Evolutionary conservation across 2,329 filamentous ascomycete genomes (phyloP).

Genomic region (Acrocalymma vagum): DNA sequence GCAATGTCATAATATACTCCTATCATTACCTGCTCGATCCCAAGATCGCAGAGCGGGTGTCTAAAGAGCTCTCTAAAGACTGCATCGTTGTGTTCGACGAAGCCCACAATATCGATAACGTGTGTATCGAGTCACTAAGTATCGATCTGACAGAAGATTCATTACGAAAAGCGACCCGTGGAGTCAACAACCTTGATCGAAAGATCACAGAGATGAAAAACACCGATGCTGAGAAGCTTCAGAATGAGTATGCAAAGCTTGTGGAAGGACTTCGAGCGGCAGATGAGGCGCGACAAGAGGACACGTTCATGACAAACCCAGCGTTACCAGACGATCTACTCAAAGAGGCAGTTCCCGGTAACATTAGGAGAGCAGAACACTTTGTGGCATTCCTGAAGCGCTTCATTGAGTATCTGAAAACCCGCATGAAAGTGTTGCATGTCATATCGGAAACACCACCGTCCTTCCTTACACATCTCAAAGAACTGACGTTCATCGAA

Average conservation of each 20-base stretch:
- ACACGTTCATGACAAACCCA: constrained; percentile 97
- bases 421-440: constrained; percentile 96
- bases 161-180: constrained; percentile 85
- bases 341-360: constrained; percentile 94
- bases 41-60: constrained; percentile 95
- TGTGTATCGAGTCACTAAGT: constrained; percentile 96
- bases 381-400: constrained; percentile 94
- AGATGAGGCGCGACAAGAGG: constrained; percentile 89
- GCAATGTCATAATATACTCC: constrained; percentile 99
- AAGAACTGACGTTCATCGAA: constrained; percentile 97
- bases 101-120: constrained; percentile 99
- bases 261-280: constrained; percentile 90
- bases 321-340: constrained; percentile 91
- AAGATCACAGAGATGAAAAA: constrained; percentile 95
- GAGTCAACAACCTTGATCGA: constrained; percentile 87
- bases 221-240: constrained; percentile 92
- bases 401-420: constrained; percentile 98
- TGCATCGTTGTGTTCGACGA: constrained; percentile 99
- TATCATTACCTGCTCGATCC: constrained; percentile 98
- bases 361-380: constrained; percentile 94
- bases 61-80: constrained; percentile 94
- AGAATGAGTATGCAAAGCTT: constrained; percentile 94
- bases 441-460: constrained; percentile 97
- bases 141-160: constrained; percentile 98
- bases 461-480: constrained; percentile 91